Evolutionary conservation across 495 filamentous ascomycete genomes (phyloP).

Genomic region (Penicillium ochrochloron): DNA sequence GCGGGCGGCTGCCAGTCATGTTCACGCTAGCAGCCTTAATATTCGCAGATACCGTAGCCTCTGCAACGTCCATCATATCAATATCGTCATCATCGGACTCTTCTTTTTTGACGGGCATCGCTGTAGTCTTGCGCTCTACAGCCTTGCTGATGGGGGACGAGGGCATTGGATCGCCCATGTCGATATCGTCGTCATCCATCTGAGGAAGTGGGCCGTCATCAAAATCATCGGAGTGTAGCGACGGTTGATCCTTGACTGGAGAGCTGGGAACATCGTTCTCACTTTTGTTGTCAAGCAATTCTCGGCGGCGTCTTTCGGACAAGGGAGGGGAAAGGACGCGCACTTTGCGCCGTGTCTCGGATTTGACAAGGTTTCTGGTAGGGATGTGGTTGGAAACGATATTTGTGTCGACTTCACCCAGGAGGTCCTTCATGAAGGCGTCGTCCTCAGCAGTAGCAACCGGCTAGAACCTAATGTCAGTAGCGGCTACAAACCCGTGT

Average conservation of each 20-base stretch:
- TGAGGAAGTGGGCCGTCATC: slow-evolving; percentile 60
- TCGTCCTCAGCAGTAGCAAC: slow-evolving; percentile 79
- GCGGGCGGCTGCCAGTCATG: slow-evolving; percentile 79
- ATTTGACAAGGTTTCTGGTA: slow-evolving; percentile 68
- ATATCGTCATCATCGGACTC: slow-evolving; percentile 75
- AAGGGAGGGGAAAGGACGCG: slow-evolving; percentile 79
- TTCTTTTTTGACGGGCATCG: slow-evolving; percentile 62
- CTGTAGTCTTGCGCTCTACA: slow-evolving; percentile 70
- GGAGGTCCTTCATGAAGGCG: slow-evolving; percentile 79
- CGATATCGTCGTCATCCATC: slow-evolving; percentile 63
- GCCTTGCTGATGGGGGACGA: slow-evolving; percentile 88
- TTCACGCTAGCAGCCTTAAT: slow-evolving; percentile 75
- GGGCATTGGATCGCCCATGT: slow-evolving; percentile 83
- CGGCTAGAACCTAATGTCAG: slow-evolving; percentile 33
- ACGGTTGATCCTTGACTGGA: slow-evolving; percentile 40
- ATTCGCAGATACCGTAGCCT: slow-evolving; percentile 67
- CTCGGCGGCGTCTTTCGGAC: slow-evolving; percentile 50
- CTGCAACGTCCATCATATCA: slow-evolving; percentile 84
- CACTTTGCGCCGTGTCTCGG: slow-evolving; percentile 73
- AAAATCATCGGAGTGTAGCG: slow-evolving; percentile 45
- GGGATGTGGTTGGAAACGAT: slow-evolving; percentile 60
- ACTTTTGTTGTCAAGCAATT: slow-evolving; percentile 49
- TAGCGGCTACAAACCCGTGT: neutral
- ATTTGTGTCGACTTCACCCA: slow-evolving; percentile 89
- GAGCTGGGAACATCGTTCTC: slow-evolving; percentile 47